These are phyloP conservation scores for Cystofilobasidium bisporidii DNA, from an alignment of 768 basidiomycete species.

Conservation along the genomic window DNA sequence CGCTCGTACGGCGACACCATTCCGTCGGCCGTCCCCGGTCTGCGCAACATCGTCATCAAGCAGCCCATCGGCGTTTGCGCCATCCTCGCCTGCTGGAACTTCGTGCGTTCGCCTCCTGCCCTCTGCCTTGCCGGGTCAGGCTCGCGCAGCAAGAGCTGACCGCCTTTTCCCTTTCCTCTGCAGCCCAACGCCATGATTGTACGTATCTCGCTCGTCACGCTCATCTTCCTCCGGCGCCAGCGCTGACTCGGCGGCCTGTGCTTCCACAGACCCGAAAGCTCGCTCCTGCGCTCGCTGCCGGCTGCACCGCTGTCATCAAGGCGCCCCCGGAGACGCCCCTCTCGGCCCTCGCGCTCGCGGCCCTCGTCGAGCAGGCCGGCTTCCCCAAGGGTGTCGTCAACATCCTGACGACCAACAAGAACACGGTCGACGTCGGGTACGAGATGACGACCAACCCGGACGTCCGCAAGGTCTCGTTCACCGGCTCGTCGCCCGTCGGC, in stretches of 20 bases:
- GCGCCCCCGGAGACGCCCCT: conserved; percentile 93
- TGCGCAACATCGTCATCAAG: conserved; percentile 81
- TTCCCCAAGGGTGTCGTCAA: conserved; percentile 92
- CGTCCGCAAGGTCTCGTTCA: conserved; percentile 85
- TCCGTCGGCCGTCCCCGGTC: conserved; percentile 58
- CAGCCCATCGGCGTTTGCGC: conserved; percentile 56
- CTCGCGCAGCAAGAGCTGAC: neutral
- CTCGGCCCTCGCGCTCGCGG: conserved; percentile 60
- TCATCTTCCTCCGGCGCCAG: conserved; percentile 44
- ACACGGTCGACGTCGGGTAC: conserved; percentile 76
- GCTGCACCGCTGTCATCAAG: conserved; percentile 80
- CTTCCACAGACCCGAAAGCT: conserved; percentile 36
- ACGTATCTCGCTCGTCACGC: conserved; percentile 45
- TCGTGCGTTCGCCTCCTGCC: conserved; percentile 14
- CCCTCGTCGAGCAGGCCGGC: conserved; percentile 57
- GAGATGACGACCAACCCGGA: conserved; percentile 83
- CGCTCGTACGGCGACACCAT: conserved; percentile 81
- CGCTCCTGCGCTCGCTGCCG: conserved; percentile 48
- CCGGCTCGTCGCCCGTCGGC: conserved; percentile 69
- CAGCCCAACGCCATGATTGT: conserved; percentile 31
- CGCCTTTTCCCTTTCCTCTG: conserved; percentile 26
- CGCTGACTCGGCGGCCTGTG: conserved; percentile 59
- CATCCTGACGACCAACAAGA: conserved; percentile 75
- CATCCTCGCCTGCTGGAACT: conserved; percentile 39
- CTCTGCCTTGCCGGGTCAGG: conserved; percentile 22